These are phyloP conservation scores for Tillandsia leiboldiana DNA, from an alignment of 176 grass and related monocot genomes.

Conservation along the genomic window DNA sequence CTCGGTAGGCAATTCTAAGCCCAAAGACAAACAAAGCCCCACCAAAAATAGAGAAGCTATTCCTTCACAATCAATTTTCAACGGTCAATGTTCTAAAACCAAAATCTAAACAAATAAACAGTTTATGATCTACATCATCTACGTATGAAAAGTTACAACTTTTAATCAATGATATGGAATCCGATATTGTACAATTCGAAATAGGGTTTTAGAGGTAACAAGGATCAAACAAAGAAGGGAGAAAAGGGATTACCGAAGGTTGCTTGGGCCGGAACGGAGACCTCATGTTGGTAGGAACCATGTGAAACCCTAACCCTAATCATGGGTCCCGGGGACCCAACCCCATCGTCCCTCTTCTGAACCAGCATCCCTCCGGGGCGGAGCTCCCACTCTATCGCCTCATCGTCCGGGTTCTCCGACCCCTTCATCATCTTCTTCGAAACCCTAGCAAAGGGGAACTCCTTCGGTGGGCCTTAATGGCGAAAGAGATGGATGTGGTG, in stretches of 20 bases:
- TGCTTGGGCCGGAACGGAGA: slow-evolving; percentile 53
- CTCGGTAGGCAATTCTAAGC: neutral
- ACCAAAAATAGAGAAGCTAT: neutral
- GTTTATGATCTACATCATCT: too few relatives aligned
- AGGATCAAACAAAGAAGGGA: neutral
- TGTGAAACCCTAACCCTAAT: slow-evolving; percentile 72
- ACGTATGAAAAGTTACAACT: too few relatives aligned
- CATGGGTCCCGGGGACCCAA: slow-evolving; percentile 13
- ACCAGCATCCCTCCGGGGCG: slow-evolving; percentile 87
- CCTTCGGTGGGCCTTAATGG: neutral
- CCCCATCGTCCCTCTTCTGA: slow-evolving; percentile 59
- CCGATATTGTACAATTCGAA: neutral
- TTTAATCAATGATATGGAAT: too few relatives aligned
- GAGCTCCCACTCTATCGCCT: slow-evolving; percentile 67
- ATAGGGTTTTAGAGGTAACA: neutral
- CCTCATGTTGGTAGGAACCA: slow-evolving; percentile 53
- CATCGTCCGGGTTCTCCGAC: slow-evolving; percentile 8
- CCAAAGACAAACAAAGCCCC: neutral
- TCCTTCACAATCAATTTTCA: too few relatives aligned
- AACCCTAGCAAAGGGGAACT: neutral
- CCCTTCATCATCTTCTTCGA: neutral
- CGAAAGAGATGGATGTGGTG: slow-evolving; percentile 29
- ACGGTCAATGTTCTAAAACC: too few relatives aligned
- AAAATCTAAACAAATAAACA: too few relatives aligned
- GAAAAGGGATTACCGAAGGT: slow-evolving; percentile 52